These are phyloP conservation scores for Cystobasidium tubakii DNA, from an alignment of 768 basidiomycete species.

Conservation along the genomic window DNA sequence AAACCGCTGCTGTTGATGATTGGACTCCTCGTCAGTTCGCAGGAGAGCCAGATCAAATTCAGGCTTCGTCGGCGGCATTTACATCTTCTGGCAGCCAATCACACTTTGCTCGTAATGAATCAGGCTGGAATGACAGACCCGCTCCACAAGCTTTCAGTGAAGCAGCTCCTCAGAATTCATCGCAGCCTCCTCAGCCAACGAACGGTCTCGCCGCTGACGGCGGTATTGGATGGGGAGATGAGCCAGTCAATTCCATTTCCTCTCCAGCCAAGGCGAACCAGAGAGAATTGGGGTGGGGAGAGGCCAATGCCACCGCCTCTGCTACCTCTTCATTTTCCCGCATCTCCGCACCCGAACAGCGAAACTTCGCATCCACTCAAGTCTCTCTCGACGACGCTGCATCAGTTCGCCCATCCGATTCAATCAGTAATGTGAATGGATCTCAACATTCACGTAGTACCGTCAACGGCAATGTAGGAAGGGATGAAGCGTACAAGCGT, in stretches of 20 bases:
- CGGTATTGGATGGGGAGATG: conserved; percentile 5
- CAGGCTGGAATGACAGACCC: background rate
- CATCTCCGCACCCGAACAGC: no score
- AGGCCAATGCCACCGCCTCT: no score
- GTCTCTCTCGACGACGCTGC: no score
- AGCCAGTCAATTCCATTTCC: background rate
- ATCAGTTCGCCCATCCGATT: background rate
- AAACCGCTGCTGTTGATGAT: no score
- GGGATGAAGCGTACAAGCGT: background rate
- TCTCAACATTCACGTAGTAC: background rate
- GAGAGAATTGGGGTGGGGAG: no score
- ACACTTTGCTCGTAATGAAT: background rate
- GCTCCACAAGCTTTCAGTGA: background rate
- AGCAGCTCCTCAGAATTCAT: background rate
- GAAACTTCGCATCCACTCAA: no score
- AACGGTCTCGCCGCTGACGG: background rate
- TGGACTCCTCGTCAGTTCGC: no score
- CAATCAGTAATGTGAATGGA: background rate
- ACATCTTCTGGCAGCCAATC: background rate
- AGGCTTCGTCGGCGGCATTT: background rate
- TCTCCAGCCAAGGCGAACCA: no score
- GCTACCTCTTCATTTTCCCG: no score
- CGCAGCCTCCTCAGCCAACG: background rate
- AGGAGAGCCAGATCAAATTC: background rate
- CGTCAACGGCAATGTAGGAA: background rate